Base-by-base conservation (phyloP, 805 yeast species). In the Lipomyces yamanashiensis region DNA sequence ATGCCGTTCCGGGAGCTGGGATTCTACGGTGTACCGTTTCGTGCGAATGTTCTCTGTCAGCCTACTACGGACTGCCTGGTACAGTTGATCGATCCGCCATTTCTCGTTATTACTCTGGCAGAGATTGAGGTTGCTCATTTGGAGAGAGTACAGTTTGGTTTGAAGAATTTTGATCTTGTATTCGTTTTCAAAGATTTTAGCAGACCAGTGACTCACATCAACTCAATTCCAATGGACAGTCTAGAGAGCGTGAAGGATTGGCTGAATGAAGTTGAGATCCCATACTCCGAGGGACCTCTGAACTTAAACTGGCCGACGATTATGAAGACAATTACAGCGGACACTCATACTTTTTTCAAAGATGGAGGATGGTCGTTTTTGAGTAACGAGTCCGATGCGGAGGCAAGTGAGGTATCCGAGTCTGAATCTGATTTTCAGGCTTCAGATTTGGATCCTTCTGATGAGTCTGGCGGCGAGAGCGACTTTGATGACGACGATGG, bases 291-390 rank as follows among this genome's bases (percentile, higher is more conserved):
- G 72, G 97, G 98, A 59, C 92, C 96, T 51, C 88, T 95, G 78
- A 93, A 93, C 79, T 86, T 95, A 84, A 92, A 91, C 79, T 95
- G 99, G 99, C 81, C 86, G 13, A 87, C 92, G 28, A 92, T 95
- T 74, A 93, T 95, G 97, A 93, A 92, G 78, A 91, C 98, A 0
- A 86, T 93, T 67, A 85, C 84, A 68, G 87, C 92, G 3, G 97
- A 95, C 76, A 98, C 99, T 13, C 91, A 91, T 74, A 93, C 91
- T 73, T 95, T 95, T 79, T 95, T 92, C 77, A 79, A 84, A 54
- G 96, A 90, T 72, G 99, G 98, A 9, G 99, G 99, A 59, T 95
- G 99, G 99, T 83, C 85, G 36, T 91, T 95, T 84, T 83, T 95
- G 76, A 90, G 92, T 36, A 93, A 95, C 48, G 93, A 87, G 52